Evolutionary conservation across 1,284 basidiomycete genomes (phyloP).

Genomic region (Coriolopsis trogii): DNA sequence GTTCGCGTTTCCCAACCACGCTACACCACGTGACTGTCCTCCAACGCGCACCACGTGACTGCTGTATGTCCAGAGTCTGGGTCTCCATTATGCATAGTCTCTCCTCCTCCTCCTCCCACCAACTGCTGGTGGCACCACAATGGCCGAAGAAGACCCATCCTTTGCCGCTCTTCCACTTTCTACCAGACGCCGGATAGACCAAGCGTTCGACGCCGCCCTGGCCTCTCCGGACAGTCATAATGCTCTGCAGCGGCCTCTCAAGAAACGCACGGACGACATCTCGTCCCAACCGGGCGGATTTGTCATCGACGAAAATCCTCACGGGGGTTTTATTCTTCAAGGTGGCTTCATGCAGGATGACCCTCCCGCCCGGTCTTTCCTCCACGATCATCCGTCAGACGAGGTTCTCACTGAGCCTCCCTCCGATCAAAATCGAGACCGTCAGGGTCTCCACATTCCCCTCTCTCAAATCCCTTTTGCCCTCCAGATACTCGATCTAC

Average conservation of each 20-base stretch:
- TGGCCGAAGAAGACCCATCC: slow-evolving; percentile 21
- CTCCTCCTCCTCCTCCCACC: neutral
- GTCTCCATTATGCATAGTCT: neutral
- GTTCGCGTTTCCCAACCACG: too few relatives aligned
- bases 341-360: slow-evolving; percentile 4
- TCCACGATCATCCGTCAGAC: too few relatives aligned
- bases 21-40: too few relatives aligned
- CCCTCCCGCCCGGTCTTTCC: too few relatives aligned
- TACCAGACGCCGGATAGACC: slow-evolving; percentile 30
- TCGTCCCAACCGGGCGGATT: slow-evolving; percentile 24
- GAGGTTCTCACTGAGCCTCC: too few relatives aligned
- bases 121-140: neutral
- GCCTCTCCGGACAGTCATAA: neutral
- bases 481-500: slow-evolving; percentile 62
- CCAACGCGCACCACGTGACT: slow-evolving; percentile 28
- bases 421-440: too few relatives aligned
- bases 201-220: slow-evolving; percentile 29
- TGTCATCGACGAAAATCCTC: slow-evolving; percentile 12
- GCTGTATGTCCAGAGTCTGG: slow-evolving; percentile 7
- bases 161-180: slow-evolving; percentile 26
- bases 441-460: slow-evolving; percentile 41
- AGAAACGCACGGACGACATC: slow-evolving; percentile 26
- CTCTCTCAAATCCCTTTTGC: slow-evolving; percentile 64
- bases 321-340: slow-evolving; percentile 25
- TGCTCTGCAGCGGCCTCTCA: slow-evolving; percentile 14